These are phyloP conservation scores for Talaromyces borbonicus DNA, from an alignment of 495 filamentous ascomycete species.

Conservation along the genomic window DNA sequence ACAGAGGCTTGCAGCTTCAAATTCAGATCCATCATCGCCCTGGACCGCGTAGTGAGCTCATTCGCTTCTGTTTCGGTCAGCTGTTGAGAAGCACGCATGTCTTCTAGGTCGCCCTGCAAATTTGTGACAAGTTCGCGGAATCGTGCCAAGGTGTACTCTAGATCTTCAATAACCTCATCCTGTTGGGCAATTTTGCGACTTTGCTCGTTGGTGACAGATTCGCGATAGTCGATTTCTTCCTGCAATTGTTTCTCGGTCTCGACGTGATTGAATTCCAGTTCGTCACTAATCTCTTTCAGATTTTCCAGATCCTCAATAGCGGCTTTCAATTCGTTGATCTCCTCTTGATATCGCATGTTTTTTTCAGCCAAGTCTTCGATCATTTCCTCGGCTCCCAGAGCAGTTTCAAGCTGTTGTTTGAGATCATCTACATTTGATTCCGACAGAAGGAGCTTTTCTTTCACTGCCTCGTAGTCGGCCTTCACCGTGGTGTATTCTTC, in stretches of 20 bases:
- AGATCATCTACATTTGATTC: slow-evolving; percentile 80
- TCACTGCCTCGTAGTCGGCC: slow-evolving; percentile 56
- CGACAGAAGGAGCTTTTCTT: slow-evolving; percentile 59
- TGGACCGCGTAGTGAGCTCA: slow-evolving; percentile 71
- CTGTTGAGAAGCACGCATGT: slow-evolving; percentile 82
- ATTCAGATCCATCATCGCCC: slow-evolving; percentile 93
- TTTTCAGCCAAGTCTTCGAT: slow-evolving; percentile 84
- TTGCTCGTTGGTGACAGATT: slow-evolving; percentile 69
- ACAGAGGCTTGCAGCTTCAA: slow-evolving; percentile 84
- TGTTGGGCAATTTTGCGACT: slow-evolving; percentile 49
- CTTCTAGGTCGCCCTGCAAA: slow-evolving; percentile 78
- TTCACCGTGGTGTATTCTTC: slow-evolving; percentile 62
- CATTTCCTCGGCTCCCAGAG: slow-evolving; percentile 79
- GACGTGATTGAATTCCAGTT: slow-evolving; percentile 85
- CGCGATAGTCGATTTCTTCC: slow-evolving; percentile 79
- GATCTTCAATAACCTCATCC: slow-evolving; percentile 69
- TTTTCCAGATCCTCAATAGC: slow-evolving; percentile 77
- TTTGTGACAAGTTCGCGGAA: slow-evolving; percentile 83
- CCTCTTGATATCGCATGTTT: slow-evolving; percentile 70
- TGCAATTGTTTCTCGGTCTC: slow-evolving; percentile 91
- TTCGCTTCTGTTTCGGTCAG: slow-evolving; percentile 87
- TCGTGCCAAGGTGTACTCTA: slow-evolving; percentile 78
- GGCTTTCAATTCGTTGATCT: slow-evolving; percentile 70
- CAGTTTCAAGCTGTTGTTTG: slow-evolving; percentile 81
- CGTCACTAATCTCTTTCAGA: slow-evolving; percentile 85